Conservation (phyloP, 495 filamentous ascomycete genomes). For the Xylaria sp. region DNA sequence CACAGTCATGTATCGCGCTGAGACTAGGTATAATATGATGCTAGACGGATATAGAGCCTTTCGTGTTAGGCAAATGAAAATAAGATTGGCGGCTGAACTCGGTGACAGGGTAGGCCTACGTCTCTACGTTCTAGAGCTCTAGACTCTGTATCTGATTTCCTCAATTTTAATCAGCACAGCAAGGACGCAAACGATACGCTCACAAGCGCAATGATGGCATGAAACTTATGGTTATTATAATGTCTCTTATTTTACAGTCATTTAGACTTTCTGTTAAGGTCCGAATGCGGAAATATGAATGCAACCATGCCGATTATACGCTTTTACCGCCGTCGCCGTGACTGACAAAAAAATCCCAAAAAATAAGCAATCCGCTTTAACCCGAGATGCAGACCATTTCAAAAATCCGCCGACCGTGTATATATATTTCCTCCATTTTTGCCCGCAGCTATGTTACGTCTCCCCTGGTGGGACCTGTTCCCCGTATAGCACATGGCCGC, state of each 20-base stretch:
- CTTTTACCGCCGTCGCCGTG: conserved; percentile 8
- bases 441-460: not conserved
- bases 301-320: conserved; percentile 13
- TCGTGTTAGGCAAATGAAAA: too few species aligned
- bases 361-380: not conserved
- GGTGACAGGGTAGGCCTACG: not conserved
- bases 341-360: not conserved
- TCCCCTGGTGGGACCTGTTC: not conserved
- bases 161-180: not conserved
- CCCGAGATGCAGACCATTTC: conserved; percentile 9
- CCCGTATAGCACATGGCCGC: not conserved
- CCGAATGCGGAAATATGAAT: not conserved
- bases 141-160: not conserved
- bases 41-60: too few species aligned
- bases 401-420: not conserved
- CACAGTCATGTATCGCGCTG: too few species aligned
- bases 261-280: not conserved
- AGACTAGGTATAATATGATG: too few species aligned
- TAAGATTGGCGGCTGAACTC: too few species aligned
- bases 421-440: not conserved
- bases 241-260: conserved; percentile 9
- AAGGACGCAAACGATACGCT: not conserved
- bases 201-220: not conserved
- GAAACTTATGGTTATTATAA: conserved; percentile 9
- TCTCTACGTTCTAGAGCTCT: not conserved